These are phyloP conservation scores for Globisporangium perplexum DNA, from an alignment of 352 stramenopile genomes.

Conservation along the genomic window DNA sequence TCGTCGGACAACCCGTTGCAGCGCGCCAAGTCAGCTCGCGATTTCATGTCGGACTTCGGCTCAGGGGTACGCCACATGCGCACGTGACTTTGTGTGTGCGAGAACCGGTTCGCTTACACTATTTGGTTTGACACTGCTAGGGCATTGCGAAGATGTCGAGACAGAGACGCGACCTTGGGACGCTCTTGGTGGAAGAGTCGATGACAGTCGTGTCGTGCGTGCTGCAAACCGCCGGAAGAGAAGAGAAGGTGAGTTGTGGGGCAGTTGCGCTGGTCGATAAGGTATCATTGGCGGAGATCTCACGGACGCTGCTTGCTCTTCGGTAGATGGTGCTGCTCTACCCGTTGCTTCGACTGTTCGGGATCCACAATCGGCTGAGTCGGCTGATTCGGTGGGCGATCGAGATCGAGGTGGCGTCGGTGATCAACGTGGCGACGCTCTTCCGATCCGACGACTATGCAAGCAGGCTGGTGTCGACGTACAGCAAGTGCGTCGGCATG, in stretches of 20 bases:
- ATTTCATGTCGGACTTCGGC: conserved; percentile 30
- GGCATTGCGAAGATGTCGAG: conserved; percentile 15
- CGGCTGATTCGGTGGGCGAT: conserved; percentile 70
- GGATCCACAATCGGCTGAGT: conserved; percentile 46
- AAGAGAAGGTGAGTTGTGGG: conserved; percentile 48
- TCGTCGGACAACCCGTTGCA: conserved; percentile 5
- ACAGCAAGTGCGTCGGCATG: conserved; percentile 66
- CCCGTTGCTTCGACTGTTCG: conserved; percentile 62
- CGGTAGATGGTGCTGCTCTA: conserved; percentile 47
- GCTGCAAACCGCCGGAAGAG: conserved; percentile 57
- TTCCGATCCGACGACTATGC: conserved; percentile 77
- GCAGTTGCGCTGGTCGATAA: not conserved
- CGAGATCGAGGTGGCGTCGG: conserved; percentile 65
- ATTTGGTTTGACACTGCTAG: not conserved
- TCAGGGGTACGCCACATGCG: conserved; percentile 14
- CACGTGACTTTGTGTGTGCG: not conserved
- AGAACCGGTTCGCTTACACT: conserved; percentile 7
- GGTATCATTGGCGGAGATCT: not conserved
- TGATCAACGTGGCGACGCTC: conserved; percentile 73
- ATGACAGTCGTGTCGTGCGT: conserved; percentile 76
- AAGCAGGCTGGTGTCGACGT: conserved; percentile 63
- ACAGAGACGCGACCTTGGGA: conserved; percentile 38
- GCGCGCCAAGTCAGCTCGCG: conserved; percentile 36
- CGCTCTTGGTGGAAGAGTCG: conserved; percentile 57
- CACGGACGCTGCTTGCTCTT: not conserved